phyloP scores from a whole-genome alignment of 139 green algal species.

The Tetraselmis striata region DNA sequence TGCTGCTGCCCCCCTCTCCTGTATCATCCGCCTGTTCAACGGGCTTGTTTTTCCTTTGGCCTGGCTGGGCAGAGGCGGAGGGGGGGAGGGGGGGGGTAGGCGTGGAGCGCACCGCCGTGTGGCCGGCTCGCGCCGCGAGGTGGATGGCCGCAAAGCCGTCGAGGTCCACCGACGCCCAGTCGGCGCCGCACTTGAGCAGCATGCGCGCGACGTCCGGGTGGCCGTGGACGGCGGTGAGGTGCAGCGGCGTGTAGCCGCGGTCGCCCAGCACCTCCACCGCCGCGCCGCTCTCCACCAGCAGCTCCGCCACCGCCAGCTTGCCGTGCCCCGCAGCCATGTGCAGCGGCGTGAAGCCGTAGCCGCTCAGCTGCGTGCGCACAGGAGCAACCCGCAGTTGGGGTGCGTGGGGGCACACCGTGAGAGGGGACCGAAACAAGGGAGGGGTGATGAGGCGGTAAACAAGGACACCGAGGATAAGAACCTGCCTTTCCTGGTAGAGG shows the following conservation, averaged over 20 bases:
- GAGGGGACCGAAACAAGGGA: too few species aligned
- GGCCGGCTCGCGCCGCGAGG: neutral
- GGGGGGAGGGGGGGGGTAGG: too few species aligned
- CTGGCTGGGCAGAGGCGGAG: too few species aligned
- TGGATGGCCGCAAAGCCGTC: neutral
- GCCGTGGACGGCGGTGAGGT: neutral
- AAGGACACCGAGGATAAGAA: too few species aligned
- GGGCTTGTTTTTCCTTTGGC: too few species aligned
- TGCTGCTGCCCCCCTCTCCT: too few species aligned
- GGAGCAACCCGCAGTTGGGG: too few species aligned
- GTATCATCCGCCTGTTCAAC: too few species aligned
- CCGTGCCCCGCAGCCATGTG: neutral
- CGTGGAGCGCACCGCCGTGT: neutral
- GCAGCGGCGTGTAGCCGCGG: neutral
- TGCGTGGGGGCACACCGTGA: too few species aligned
- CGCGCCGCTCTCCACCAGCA: neutral
- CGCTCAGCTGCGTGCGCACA: neutral
- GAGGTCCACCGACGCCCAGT: neutral
- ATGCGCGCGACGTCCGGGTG: neutral
- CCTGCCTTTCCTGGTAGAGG: too few species aligned
- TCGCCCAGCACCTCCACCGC: neutral
- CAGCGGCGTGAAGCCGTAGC: neutral
- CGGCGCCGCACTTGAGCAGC: neutral
- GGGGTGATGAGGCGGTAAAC: too few species aligned
- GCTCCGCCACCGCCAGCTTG: neutral